These are phyloP conservation scores for Leptomonas pyrrhocoris DNA, from an alignment of 208 protist species.

Conservation along the genomic window DNA sequence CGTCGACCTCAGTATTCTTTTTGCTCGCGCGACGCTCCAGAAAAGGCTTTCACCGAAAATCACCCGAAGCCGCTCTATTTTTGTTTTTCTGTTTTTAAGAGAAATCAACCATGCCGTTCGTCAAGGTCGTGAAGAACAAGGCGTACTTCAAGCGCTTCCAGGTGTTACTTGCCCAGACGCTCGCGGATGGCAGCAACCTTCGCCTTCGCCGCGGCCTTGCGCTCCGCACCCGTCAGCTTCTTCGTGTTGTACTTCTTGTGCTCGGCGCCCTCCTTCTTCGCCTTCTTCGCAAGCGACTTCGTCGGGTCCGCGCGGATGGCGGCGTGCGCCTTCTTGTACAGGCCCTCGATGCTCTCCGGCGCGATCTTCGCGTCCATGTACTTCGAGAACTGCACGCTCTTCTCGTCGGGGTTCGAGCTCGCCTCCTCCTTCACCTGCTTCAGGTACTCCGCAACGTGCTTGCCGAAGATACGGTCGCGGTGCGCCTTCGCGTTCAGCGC, in stretches of 20 bases:
- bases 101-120: constrained; percentile 77
- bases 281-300: constrained; percentile 69
- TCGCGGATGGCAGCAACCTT: constrained; percentile 71
- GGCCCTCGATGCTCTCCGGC: constrained; percentile 93
- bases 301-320: constrained; percentile 94
- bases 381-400: constrained; percentile 95
- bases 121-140: constrained; percentile 93
- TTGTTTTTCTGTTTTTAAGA: too few relatives aligned
- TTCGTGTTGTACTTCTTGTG: constrained; percentile 60
- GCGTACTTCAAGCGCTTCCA: constrained; percentile 99
- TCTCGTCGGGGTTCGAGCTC: constrained; percentile 82
- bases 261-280: constrained; percentile 42
- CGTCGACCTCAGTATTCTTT: too few relatives aligned
- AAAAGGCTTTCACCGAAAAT: too few relatives aligned
- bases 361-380: constrained; percentile 94
- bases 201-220: constrained; percentile 62
- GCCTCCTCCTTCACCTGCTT: constrained; percentile 95
- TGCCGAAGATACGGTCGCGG: constrained; percentile 96
- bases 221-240: constrained; percentile 56
- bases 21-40: too few relatives aligned
- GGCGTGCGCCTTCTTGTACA: constrained; percentile 95
- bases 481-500: constrained; percentile 92
- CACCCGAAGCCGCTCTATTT: too few relatives aligned
- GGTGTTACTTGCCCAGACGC: constrained; percentile 77
- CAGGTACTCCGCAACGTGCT: constrained; percentile 99